Base-by-base conservation (phyloP, 2,329 filamentous ascomycete species). In the Westerdykella sp. region DNA sequence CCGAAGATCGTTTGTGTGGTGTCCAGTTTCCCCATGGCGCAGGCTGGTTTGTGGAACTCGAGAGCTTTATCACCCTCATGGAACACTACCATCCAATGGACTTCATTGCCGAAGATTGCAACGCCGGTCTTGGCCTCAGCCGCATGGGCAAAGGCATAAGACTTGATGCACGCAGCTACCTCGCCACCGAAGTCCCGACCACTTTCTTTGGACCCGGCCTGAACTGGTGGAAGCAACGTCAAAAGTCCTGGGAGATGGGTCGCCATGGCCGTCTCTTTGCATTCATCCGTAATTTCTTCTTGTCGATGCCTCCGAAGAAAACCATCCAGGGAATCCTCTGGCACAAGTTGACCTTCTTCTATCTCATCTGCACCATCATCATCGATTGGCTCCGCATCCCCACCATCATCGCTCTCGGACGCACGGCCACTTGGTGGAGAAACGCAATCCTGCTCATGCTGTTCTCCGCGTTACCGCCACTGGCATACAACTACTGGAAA, bases 31-130 rank as follows among this genome's bases (percentile, higher is more conserved):
- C 51, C 14, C 51, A 54, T 18, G 51, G 51, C 12, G 51, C 51
- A 16, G 51, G 51, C 12, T 54, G 47, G 49, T 54, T 53, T 34
- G 44, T 42, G 16, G 51, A 54, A 23, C 40, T 43, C 10, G 49
- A 50, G 11, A 53, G 47, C 2, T 41, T 54, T 4, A 50, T 54
- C 37, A 44, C 48, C 12, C 45, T 52, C 12, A 52, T 54, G 2
- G 42, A 41, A 23, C 43, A 49, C 40, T 49, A 53, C 25, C 51
- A 53, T 34, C 44, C 49, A 7, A 46, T 54, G 9, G 49, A 54
- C 30, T 54, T 54, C 44, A 54, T 54, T 23, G 51, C 51, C 6
- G 47, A 54, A 34, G 51, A 54, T 25, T 39, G 44, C 32, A 53
- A 54, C 21, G 46, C 47, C 2, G 49, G 49, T 12, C 16, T 54